Conservation (phyloP, 192 early-diverging fungal species). For the Gorgonomyces haynaldii region DNA sequence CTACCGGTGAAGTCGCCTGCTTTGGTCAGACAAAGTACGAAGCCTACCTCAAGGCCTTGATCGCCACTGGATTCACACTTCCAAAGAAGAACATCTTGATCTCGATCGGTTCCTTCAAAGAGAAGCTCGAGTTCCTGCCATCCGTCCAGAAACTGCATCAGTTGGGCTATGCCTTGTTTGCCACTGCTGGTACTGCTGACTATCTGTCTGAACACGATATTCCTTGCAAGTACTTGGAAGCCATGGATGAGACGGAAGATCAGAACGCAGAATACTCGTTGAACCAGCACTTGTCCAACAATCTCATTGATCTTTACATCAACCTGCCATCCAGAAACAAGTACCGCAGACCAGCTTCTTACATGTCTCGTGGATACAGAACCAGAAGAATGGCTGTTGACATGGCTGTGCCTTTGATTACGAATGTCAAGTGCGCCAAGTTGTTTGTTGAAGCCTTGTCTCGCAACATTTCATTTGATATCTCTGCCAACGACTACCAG, state of each 20-base stretch:
- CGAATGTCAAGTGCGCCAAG: constrained; percentile 99
- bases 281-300: constrained; percentile 90
- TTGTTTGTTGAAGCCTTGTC: constrained; percentile 92
- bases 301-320: constrained; percentile 96
- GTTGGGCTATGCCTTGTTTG: constrained; percentile 87
- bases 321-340: constrained; percentile 96
- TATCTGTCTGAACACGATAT: constrained; percentile 92
- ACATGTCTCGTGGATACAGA: constrained; percentile 88
- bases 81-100: constrained; percentile 94
- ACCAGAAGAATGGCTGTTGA: constrained; percentile 96
- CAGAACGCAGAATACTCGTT: constrained; percentile 81
- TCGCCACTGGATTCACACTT: constrained; percentile 83
- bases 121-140: constrained; percentile 91
- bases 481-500: constrained; percentile 81
- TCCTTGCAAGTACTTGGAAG: constrained; percentile 81
- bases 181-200: constrained; percentile 92
- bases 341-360: constrained; percentile 90
- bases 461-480: constrained; percentile 59
- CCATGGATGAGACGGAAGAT: constrained; percentile 49
- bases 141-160: constrained; percentile 73
- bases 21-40: constrained; percentile 97
- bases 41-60: constrained; percentile 89
- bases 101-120: constrained; percentile 97
- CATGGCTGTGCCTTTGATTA: constrained; percentile 91
- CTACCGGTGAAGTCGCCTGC: constrained; percentile 97